Conservation (phyloP, 2,329 filamentous ascomycete genomes). For the Fusarium austroafricanum region DNA sequence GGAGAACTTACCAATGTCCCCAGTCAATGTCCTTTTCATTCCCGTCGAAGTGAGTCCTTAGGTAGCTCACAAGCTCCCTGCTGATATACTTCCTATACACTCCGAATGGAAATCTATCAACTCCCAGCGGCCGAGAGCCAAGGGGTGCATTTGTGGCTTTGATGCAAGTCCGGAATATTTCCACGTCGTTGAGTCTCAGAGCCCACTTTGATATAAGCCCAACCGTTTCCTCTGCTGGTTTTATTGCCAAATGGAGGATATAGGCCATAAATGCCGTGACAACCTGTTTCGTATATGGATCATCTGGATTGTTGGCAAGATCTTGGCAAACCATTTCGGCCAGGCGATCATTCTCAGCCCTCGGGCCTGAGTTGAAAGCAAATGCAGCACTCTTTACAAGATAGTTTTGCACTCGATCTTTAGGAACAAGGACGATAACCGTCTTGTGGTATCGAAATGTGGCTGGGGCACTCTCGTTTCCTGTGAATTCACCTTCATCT, state of each 20-base stretch:
- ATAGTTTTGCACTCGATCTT: too few relatives aligned
- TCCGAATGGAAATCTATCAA: too few relatives aligned
- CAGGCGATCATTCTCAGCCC: too few relatives aligned
- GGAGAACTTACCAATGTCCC: slow-evolving; percentile 6
- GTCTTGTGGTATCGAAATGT: too few relatives aligned
- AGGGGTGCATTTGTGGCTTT: neutral
- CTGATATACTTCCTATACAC: neutral
- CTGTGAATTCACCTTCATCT: too few relatives aligned
- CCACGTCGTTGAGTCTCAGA: neutral
- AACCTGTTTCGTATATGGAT: neutral
- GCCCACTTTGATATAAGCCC: slow-evolving; percentile 13
- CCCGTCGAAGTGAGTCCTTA: neutral
- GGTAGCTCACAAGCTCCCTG: neutral
- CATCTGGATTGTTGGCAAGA: neutral
- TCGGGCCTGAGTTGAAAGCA: too few relatives aligned
- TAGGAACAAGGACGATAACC: too few relatives aligned
- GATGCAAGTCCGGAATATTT: neutral
- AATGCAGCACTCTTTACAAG: too few relatives aligned
- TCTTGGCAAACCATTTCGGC: slow-evolving; percentile 7
- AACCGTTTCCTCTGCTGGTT: neutral
- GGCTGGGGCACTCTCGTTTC: too few relatives aligned
- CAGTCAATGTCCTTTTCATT: slow-evolving; percentile 7
- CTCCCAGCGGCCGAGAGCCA: too few relatives aligned
- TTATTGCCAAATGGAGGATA: neutral
- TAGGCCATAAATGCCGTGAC: slow-evolving; percentile 1